Conservation (phyloP, 2,329 filamentous ascomycete species). For the Epichloe glyceriae region DNA sequence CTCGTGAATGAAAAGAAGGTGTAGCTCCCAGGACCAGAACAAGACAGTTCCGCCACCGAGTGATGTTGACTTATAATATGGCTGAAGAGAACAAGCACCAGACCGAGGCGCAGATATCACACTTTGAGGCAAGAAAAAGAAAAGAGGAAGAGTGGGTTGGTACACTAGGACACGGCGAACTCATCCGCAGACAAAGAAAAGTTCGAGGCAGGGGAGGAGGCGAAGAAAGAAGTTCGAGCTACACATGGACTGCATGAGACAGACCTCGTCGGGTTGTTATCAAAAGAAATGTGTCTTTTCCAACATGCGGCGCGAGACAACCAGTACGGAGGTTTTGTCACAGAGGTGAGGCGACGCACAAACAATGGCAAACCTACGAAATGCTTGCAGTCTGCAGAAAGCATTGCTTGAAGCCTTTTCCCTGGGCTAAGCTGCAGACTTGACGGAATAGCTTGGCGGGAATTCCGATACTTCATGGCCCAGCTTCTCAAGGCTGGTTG, state of each 20-base stretch:
- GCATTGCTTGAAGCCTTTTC: not conserved
- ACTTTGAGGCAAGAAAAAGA: not conserved
- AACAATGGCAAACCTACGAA: not conserved
- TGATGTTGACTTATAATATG: not conserved
- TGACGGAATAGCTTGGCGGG: too few relatives aligned
- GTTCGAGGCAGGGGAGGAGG: not conserved
- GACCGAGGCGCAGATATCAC: not conserved
- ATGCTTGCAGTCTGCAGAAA: not conserved
- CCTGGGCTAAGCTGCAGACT: not conserved
- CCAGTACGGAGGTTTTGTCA: not conserved
- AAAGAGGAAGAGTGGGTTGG: not conserved
- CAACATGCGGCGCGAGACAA: not conserved
- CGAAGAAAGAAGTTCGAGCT: not conserved
- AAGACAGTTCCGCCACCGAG: not conserved
- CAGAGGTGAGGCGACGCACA: not conserved
- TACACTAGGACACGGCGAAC: not conserved
- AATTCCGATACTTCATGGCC: too few relatives aligned
- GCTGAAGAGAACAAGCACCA: not conserved
- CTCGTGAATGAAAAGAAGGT: not conserved
- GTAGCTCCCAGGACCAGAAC: not conserved
- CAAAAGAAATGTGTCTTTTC: slow-evolving; percentile 1
- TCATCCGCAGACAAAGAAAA: not conserved
- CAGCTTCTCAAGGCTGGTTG: too few relatives aligned
- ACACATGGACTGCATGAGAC: not conserved
- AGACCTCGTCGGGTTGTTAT: not conserved